A percentile compares a stretch with the other conserved stretches of the same genome.
These are phyloP conservation scores for Didymella pinodella DNA, from an alignment of 2,329 filamentous ascomycete genomes.

Conservation along the genomic window DNA sequence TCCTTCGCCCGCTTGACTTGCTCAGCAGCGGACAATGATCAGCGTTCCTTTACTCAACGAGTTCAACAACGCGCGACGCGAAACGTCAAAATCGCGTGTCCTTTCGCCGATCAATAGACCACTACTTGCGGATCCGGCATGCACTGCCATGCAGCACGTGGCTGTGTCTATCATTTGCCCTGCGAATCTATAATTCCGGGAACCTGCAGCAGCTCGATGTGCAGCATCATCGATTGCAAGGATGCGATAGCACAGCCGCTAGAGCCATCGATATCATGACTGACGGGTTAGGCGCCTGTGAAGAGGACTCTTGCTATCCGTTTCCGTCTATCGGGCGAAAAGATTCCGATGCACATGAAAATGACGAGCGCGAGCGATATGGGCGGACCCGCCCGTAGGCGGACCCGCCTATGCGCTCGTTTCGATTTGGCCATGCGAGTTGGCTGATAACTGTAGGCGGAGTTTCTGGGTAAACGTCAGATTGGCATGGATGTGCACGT, in stretches of 20 bases:
- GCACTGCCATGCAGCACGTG: conserved; percentile 17
- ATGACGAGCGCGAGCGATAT: background rate
- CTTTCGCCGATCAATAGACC: conserved; percentile 10
- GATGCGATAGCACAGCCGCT: background rate
- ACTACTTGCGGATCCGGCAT: conserved; percentile 8
- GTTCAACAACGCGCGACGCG: conserved; percentile 12
- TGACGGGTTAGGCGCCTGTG: background rate
- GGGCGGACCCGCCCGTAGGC: background rate
- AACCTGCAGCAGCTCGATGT: conserved; percentile 15
- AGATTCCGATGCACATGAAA: no score
- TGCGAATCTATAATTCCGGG: conserved; percentile 20
- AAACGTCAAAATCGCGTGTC: background rate
- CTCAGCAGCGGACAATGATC: background rate
- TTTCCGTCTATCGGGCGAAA: background rate
- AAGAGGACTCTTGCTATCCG: background rate
- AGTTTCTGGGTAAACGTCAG: background rate
- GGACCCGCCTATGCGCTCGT: background rate
- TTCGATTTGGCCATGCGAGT: background rate
- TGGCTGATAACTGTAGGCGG: background rate
- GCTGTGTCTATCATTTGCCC: conserved; percentile 9
- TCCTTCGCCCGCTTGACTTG: background rate
- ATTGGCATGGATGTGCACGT: background rate
- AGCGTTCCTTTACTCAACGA: background rate
- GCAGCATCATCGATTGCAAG: conserved; percentile 3
- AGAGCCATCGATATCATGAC: background rate